These are phyloP conservation scores for Solanum tacnaense DNA, from an alignment of 257 asterid genomes.

Conservation along the genomic window DNA sequence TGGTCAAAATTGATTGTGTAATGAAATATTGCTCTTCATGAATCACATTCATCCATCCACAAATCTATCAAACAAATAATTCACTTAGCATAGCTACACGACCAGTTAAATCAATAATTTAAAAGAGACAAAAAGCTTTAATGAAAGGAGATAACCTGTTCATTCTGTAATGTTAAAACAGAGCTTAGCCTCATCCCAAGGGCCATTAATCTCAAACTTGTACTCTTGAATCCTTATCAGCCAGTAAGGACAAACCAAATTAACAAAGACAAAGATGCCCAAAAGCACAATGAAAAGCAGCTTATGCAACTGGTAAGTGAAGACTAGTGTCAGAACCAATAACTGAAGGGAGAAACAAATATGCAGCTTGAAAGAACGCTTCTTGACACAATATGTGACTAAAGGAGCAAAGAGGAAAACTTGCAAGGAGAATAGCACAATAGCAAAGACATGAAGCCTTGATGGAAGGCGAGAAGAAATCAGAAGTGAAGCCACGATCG, in stretches of 20 bases:
- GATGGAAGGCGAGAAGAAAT: conserved; percentile 94
- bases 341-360: conserved; percentile 47
- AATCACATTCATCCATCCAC: neutral
- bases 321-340: conserved; percentile 36
- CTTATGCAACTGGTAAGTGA: conserved; percentile 38
- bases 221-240: conserved; percentile 78
- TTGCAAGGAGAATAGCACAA: conserved; percentile 77
- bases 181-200: conserved; percentile 96
- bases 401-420: conserved; percentile 81
- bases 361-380: conserved; percentile 56
- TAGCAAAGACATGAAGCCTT: conserved; percentile 68
- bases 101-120: neutral
- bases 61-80: neutral
- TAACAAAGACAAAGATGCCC: conserved; percentile 50
- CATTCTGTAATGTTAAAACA: conserved; percentile 67
- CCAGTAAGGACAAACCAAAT: conserved; percentile 86
- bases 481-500: conserved; percentile 79
- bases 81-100: neutral
- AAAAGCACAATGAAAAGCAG: conserved; percentile 45
- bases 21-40: neutral
- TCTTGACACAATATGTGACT: conserved; percentile 62
- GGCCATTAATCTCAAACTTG: conserved; percentile 94
- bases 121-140: neutral
- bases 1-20: neutral
- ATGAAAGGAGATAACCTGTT: neutral